Conservation (phyloP, 345 rosid genomes). For the Barbarea vulgaris region DNA sequence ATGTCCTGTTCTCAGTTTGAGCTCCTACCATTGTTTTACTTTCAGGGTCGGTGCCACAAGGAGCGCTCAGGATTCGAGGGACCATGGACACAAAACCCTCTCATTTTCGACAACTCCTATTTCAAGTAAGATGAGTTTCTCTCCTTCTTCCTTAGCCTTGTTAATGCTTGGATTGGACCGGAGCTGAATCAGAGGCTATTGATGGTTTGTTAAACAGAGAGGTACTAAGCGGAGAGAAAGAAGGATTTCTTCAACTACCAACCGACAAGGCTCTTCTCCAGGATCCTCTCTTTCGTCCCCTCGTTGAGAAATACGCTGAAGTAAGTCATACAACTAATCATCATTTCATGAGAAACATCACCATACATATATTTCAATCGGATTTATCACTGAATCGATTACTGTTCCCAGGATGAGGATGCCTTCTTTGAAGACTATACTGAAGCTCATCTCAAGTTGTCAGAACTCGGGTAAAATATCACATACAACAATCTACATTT, state of each 20-base stretch:
- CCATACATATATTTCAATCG: background rate
- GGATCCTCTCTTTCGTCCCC: conserved; percentile 73
- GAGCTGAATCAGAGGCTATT: background rate
- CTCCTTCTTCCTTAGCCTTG: conserved; percentile 1
- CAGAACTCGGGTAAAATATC: conserved; percentile 71
- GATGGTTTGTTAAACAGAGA: conserved; percentile 52
- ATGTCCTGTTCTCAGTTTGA: background rate
- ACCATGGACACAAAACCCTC: conserved; percentile 85
- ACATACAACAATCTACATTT: background rate
- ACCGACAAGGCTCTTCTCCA: conserved; percentile 73
- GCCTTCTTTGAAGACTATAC: conserved; percentile 74
- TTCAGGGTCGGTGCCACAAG: conserved; percentile 92
- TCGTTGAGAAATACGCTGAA: conserved; percentile 76
- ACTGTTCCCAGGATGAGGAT: conserved; percentile 64
- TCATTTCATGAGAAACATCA: background rate
- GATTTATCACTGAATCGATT: background rate
- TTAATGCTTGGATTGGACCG: background rate
- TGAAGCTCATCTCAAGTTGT: conserved; percentile 77
- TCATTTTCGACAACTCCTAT: conserved; percentile 82
- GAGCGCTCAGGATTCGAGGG: conserved; percentile 97
- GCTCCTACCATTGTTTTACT: background rate
- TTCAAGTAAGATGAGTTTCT: conserved; percentile 57
- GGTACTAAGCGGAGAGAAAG: conserved; percentile 76
- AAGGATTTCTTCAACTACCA: conserved; percentile 77
- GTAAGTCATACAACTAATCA: conserved; percentile 43